A percentile compares a stretch with the other conserved stretches of the same genome.
These are phyloP conservation scores for Tripterygium wilfordii DNA, from an alignment of 177 flowering plant species.

Conservation along the genomic window DNA sequence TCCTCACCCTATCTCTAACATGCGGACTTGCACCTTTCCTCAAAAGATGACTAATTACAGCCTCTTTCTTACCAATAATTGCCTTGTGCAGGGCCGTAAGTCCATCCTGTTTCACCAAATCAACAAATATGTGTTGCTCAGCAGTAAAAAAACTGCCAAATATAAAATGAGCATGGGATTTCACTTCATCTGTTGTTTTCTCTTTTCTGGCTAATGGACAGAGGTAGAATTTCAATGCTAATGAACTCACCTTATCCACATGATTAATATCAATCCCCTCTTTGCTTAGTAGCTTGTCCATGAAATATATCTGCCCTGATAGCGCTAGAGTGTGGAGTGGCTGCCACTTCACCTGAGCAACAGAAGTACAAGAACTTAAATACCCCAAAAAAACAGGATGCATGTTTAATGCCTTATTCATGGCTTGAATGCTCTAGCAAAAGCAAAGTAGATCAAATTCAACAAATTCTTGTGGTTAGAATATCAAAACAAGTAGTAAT, in stretches of 20 bases:
- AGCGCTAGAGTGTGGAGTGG: constrained; percentile 73
- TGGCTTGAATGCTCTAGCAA: background rate
- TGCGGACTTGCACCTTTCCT: constrained; percentile 90
- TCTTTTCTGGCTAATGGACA: too few species aligned
- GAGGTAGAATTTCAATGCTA: too few species aligned
- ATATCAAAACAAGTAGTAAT: too few species aligned
- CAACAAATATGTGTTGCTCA: constrained; percentile 9
- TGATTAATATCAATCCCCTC: constrained; percentile 75
- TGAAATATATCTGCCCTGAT: constrained; percentile 57
- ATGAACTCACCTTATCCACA: constrained; percentile 54
- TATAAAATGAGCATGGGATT: too few species aligned
- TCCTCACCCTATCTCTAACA: constrained; percentile 60
- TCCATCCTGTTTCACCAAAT: constrained; percentile 60
- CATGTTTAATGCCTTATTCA: background rate
- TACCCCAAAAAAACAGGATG: background rate
- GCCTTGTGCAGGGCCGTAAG: constrained; percentile 82
- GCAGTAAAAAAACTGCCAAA: background rate
- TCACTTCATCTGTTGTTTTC: too few species aligned
- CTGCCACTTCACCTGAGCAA: constrained; percentile 69
- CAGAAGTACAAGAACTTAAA: background rate
- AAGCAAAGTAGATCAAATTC: background rate
- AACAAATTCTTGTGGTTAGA: too few species aligned
- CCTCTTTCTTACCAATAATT: constrained; percentile 77
- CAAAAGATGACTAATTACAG: constrained; percentile 86
- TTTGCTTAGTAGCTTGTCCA: constrained; percentile 65